phyloP scores from a whole-genome alignment of 106 monocot genomes.

The Xerophyta viscosa region DNA sequence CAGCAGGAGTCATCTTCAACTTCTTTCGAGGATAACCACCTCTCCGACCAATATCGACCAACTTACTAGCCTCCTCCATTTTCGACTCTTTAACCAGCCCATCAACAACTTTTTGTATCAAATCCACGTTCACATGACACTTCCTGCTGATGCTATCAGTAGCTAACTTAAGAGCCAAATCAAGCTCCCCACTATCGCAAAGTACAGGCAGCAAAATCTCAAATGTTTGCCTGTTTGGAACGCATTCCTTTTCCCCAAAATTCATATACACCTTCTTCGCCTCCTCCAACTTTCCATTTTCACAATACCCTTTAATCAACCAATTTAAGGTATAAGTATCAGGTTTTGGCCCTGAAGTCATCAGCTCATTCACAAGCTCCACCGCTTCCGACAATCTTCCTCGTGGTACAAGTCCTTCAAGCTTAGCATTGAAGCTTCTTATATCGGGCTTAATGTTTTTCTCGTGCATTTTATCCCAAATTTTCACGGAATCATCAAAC shows the following conservation, averaged over 20 bases:
- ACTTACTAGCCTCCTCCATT: slow-evolving; percentile 40
- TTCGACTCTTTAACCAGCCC: slow-evolving; percentile 38
- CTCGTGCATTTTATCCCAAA: slow-evolving; percentile 21
- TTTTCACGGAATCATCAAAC: slow-evolving; percentile 12
- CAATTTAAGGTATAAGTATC: slow-evolving; percentile 28
- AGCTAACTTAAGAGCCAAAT: slow-evolving; percentile 45
- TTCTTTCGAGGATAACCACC: slow-evolving; percentile 28
- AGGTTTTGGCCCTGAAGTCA: slow-evolving; percentile 14
- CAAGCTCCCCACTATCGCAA: slow-evolving; percentile 35
- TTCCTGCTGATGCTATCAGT: slow-evolving; percentile 36
- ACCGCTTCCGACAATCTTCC: slow-evolving; percentile 16
- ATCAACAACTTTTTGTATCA: slow-evolving; percentile 43
- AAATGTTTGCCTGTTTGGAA: slow-evolving; percentile 36
- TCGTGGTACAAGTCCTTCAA: slow-evolving; percentile 16
- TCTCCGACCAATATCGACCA: slow-evolving; percentile 33
- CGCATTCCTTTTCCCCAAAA: slow-evolving; percentile 29
- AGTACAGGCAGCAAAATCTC: slow-evolving; percentile 34
- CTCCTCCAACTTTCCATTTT: slow-evolving; percentile 45
- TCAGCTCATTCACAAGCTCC: slow-evolving; percentile 16
- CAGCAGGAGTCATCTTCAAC: slow-evolving; percentile 11
- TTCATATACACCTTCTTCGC: slow-evolving; percentile 46
- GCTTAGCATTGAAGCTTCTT: slow-evolving; percentile 28
- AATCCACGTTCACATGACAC: slow-evolving; percentile 8
- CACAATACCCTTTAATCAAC: slow-evolving; percentile 51
- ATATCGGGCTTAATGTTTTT: slow-evolving; percentile 12